A percentile compares a stretch with the other conserved stretches of the same genome.
Conservation (phyloP, 2,329 filamentous ascomycete species). For the Hawksworthiomyces lignivorus region DNA sequence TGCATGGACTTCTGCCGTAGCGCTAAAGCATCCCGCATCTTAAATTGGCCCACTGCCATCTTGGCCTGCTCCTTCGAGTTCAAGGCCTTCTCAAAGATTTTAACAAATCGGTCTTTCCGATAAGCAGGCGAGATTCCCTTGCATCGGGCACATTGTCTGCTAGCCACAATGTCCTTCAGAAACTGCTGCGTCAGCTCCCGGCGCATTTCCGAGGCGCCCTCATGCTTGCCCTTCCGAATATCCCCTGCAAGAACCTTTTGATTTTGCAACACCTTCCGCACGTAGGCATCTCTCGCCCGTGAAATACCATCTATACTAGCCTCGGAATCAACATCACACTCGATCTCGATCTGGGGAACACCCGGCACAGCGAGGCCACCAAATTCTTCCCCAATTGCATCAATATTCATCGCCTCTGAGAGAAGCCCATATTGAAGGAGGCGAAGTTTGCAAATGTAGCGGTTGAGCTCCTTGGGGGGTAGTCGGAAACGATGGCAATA, state of each 20-base stretch:
- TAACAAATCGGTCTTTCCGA: conserved; percentile 84
- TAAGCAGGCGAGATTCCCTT: conserved; percentile 70
- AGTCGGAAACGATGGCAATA: conserved; percentile 87
- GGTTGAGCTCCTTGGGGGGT: conserved; percentile 66
- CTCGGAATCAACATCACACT: conserved; percentile 58
- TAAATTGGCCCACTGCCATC: conserved; percentile 64
- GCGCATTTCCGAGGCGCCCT: conserved; percentile 71
- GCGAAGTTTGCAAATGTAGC: conserved; percentile 75
- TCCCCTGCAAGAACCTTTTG: conserved; percentile 44
- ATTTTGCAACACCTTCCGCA: conserved; percentile 60
- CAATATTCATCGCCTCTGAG: conserved; percentile 55
- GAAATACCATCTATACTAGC: conserved; percentile 43
- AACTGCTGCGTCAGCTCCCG: conserved; percentile 74
- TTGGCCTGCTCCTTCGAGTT: conserved; percentile 65
- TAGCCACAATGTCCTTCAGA: conserved; percentile 61
- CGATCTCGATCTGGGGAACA: conserved; percentile 38
- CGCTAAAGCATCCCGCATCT: conserved; percentile 62
- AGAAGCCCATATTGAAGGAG: conserved; percentile 80
- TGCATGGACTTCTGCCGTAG: conserved; percentile 31
- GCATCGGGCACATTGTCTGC: conserved; percentile 60
- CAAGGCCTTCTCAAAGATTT: conserved; percentile 83
- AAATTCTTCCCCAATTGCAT: conserved; percentile 40
- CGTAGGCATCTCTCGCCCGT: conserved; percentile 55
- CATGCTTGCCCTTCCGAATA: conserved; percentile 63
- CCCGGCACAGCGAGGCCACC: conserved; percentile 34